Base-by-base conservation (phyloP, 1,284 basidiomycete genomes). In the Athelia psychrophila region DNA sequence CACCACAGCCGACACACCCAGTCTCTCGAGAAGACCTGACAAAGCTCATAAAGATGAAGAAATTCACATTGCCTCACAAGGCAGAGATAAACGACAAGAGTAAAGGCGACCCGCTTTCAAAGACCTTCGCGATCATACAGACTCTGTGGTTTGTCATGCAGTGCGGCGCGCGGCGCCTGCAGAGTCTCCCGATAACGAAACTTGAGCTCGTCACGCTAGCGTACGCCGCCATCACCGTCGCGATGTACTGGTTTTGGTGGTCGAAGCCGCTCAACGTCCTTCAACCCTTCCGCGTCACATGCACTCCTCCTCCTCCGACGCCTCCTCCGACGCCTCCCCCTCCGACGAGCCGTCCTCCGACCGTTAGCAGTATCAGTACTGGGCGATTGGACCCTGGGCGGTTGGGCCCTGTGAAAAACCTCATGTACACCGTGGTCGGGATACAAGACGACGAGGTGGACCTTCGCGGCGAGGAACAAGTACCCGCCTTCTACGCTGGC, bases 81-180 rank as follows among this genome's bases (percentile, higher is more conserved):
- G 55, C 61, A 20, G 67, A 70, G 4, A 69, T 75, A 44, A 33
- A 58, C 15, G 71, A 72, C 47, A 61, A 60, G 36, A 69, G 71
- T 51, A 74, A 73, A 58, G 63, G 62, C 2, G 70, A 72, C 51
- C 42, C 55, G 6, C 36, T 74, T 6, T 56, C 68, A 0, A 74
- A 73, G 47, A 46, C 38, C 2, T n/a, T 74, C 9, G 64, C 64
- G 3, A 6, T 70, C 2, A 33, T 72, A 40, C 59, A 60, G 30
- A 57, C 55, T 8, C n/a, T 23, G 10, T 60, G 59, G 59, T 56
- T 60, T 36, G 30, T 57, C 19, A 19, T 55, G 1, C 57, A 58
- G 47, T 54, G 57, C 25, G 20, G 48, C 18, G 58, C 55, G 12
- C 45, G 58, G 6, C n/a, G 19, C 9, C 42, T 40, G 3, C 35